Conservation (phyloP, 495 filamentous ascomycete species). For the Podospora didyma region DNA sequence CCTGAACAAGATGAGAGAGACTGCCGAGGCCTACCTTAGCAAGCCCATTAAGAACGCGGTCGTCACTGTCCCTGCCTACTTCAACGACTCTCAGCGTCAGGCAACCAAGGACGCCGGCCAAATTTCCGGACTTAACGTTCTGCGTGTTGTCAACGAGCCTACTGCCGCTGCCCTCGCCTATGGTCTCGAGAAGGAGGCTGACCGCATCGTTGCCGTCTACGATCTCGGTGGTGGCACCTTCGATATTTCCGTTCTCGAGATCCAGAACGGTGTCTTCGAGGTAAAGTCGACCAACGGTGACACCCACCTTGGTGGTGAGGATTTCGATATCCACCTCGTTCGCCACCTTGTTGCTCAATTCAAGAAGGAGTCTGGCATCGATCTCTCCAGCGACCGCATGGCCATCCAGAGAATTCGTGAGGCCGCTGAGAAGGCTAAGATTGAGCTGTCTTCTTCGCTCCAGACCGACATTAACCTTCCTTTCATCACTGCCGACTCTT, state of each 20-base stretch:
- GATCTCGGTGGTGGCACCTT: conserved; percentile 99
- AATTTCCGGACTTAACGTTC: conserved; percentile 90
- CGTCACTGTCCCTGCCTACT: conserved; percentile 95
- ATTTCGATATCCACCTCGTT: conserved; percentile 95
- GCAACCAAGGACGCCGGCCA: conserved; percentile 97
- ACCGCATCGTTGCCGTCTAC: conserved; percentile 91
- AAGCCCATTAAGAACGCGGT: conserved; percentile 91
- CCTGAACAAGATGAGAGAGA: conserved; percentile 98
- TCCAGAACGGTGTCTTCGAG: conserved; percentile 97
- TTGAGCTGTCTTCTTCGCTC: conserved; percentile 92
- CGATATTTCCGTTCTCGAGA: conserved; percentile 96
- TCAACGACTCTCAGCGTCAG: conserved; percentile 97
- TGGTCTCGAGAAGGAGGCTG: conserved; percentile 88
- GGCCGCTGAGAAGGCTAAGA: conserved; percentile 99
- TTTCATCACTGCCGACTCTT: conserved; percentile 95
- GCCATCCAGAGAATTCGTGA: conserved; percentile 99
- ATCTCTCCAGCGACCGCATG: conserved; percentile 92
- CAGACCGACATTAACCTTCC: conserved; percentile 99
- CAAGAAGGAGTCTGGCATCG: conserved; percentile 92
- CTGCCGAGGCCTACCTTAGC: conserved; percentile 84
- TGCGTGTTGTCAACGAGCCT: conserved; percentile 96
- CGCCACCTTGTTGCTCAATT: conserved; percentile 93
- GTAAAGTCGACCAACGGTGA: conserved; percentile 99
- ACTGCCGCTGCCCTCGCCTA: conserved; percentile 94
- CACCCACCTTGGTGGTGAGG: conserved; percentile 95